phyloP scores from a whole-genome alignment of 192 early-diverging fungal species.

The Coemansia sp. region DNA sequence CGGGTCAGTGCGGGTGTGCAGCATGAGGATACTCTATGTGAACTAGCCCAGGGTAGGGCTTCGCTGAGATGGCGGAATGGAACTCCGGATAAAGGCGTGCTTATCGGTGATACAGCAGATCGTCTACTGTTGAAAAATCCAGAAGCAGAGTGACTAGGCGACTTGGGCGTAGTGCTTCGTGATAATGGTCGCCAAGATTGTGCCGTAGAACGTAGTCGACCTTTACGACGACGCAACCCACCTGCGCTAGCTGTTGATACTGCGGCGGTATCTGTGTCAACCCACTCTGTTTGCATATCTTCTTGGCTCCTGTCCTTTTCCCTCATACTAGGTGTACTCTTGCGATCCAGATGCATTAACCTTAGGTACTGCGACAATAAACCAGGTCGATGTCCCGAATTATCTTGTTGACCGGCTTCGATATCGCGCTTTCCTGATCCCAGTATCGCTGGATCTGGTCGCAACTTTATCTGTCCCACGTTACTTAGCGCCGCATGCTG shows the following conservation, averaged over 20 bases:
- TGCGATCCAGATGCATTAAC: constrained; percentile 40
- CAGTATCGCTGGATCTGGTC: constrained; percentile 29
- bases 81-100: constrained; percentile 21
- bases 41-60: constrained; percentile 39
- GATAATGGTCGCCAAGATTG: constrained; percentile 8
- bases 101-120: neutral
- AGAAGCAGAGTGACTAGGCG: neutral
- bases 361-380: constrained; percentile 42
- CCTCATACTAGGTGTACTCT: neutral
- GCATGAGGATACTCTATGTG: constrained; percentile 32
- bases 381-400: constrained; percentile 23
- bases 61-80: constrained; percentile 53
- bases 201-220: neutral
- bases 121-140: constrained; percentile 22
- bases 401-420: neutral
- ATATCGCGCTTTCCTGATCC: constrained; percentile 4
- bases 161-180: neutral
- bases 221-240: constrained; percentile 9
- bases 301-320: neutral
- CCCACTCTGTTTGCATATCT: neutral
- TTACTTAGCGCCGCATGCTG: constrained; percentile 22
- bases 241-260: neutral
- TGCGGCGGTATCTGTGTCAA: neutral
- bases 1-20: constrained; percentile 39
- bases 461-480: constrained; percentile 43